Conservation (phyloP, 257 asterid species). For the Ballota nigra region DNA sequence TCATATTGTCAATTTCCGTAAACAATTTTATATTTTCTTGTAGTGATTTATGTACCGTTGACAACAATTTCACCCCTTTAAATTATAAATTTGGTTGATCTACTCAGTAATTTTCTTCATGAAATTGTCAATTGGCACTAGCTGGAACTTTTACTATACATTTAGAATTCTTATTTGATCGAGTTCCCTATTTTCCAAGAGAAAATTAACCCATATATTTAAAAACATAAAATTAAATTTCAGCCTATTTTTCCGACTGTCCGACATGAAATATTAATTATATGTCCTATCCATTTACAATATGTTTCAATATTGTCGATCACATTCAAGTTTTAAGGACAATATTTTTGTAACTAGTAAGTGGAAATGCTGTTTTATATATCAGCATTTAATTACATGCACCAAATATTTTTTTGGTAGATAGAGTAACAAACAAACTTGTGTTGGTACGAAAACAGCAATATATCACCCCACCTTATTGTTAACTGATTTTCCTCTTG, state of each 20-base stretch:
- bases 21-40: no score
- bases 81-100: no score
- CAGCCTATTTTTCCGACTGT: neutral
- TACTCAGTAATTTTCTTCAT: no score
- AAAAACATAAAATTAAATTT: neutral
- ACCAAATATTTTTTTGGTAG: constrained; percentile 9
- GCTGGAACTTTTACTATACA: no score
- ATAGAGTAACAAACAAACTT: constrained; percentile 26
- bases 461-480: constrained; percentile 7
- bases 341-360: neutral
- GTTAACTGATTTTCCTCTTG: constrained; percentile 15
- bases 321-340: constrained; percentile 22
- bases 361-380: constrained; percentile 21
- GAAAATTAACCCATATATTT: neutral
- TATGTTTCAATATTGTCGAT: constrained; percentile 20
- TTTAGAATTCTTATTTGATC: neutral
- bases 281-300: constrained; percentile 8
- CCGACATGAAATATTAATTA: constrained; percentile 12
- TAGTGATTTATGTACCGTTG: no score
- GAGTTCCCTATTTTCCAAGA: neutral
- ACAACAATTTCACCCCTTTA: no score
- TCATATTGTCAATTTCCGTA: no score
- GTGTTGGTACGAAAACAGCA: constrained; percentile 30
- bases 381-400: constrained; percentile 13
- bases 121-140: no score